Evolutionary conservation across 1,139 yeast genomes (phyloP), one percentile per base, ranked within the genome.

Genomic region (Taphrina communis): DNA sequence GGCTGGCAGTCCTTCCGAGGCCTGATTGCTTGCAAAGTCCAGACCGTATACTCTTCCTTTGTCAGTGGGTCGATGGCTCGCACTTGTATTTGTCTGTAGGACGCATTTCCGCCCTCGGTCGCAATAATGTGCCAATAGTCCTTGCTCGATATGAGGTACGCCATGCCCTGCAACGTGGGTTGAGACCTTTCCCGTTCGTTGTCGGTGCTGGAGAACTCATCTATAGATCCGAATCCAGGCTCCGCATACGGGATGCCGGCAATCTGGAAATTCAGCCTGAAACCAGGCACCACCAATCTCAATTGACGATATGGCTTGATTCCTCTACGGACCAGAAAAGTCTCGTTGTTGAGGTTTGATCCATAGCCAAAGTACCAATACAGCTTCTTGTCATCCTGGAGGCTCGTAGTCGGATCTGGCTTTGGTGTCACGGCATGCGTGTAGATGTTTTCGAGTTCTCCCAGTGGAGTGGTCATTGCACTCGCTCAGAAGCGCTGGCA

Each of bases 281-380:
- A 58, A 14, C 52, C 52, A 2, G 55, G 57, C 14, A 65, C 63
- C 9, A 31, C 12, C 31, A 58, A 41, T n/a, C 55, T 51, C 44
- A 44, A 25, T 19, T 65, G 57, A 9, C 52, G 51, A 4, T 38
- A 36, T 14, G 68, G 68, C 19, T 44, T 21, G 17, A 65, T 65
- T 31, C 52, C 63, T 38, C 68, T 59, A 14, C 63, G 56, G n/a
- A 59, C 68, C 31, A 65, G 42, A 41, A 65, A 65, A 8, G 63
- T 57, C 21, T 57, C 63, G 31, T 42, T 38, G 53, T 57, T 58
- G 55, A 65, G 57, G 35, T 65, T 65, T 21, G 63, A 57, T 41
- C 68, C 68, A 41, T 65, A 65, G 14, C 52, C 68, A 19, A 65
- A 41, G 44, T 65, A 65, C 68, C 68, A 65, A 41, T 42, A 42